Conservation (phyloP, 441 rosid species). For the Melastoma candidum region DNA sequence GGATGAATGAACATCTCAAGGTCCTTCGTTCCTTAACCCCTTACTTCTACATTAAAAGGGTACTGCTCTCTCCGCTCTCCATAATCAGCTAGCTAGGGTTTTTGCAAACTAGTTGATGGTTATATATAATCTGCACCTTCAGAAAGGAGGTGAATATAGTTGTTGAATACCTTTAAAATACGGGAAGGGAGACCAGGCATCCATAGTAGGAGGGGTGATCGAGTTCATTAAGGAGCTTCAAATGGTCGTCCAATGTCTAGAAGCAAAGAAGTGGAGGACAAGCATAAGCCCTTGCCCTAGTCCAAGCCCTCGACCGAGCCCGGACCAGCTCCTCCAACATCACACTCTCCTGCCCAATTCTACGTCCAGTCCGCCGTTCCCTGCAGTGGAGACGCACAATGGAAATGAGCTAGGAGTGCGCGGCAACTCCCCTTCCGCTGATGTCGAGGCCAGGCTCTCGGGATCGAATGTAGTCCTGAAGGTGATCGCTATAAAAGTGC, state of each 20-base stretch:
- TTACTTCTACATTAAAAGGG: constrained; percentile 86
- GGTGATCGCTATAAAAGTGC: constrained; percentile 38
- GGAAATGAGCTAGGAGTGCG: constrained; percentile 42
- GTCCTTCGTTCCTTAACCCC: constrained; percentile 83
- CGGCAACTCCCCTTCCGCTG: constrained; percentile 77
- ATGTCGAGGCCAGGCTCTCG: constrained; percentile 82
- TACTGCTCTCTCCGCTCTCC: constrained; percentile 13
- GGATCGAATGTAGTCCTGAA: constrained; percentile 75
- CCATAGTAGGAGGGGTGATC: constrained; percentile 76
- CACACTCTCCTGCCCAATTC: constrained; percentile 11
- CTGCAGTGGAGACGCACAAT: constrained; percentile 25
- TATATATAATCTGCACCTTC: no score
- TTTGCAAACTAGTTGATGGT: no score
- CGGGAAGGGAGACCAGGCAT: constrained; percentile 86
- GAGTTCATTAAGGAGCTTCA: constrained; percentile 88
- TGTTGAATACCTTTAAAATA: no score
- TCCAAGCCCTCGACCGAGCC: constrained; percentile 22
- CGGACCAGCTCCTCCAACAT: neutral
- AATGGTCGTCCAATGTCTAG: constrained; percentile 65
- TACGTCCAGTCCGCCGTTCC: constrained; percentile 6
- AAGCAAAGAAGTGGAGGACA: constrained; percentile 73
- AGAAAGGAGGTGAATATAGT: no score
- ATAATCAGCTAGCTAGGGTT: neutral
- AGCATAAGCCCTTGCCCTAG: constrained; percentile 64
- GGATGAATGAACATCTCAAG: constrained; percentile 91